Base-by-base conservation (phyloP, 345 rosid species). In the Atalantia buxifolia region DNA sequence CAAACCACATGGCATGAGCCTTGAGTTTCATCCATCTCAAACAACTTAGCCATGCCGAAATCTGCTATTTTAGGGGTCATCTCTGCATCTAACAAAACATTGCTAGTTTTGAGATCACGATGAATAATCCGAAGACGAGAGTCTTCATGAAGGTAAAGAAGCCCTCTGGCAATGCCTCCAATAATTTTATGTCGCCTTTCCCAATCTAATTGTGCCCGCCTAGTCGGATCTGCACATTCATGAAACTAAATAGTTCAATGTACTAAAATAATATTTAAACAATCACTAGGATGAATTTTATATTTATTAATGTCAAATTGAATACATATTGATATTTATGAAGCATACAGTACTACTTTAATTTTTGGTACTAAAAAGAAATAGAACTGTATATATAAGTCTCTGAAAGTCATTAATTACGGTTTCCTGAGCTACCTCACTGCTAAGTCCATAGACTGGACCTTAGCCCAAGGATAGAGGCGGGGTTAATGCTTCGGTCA, bases 21-120 rank as follows among this genome's bases (percentile, higher is more conserved):
- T n/a, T n/a, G n/a, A n/a, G n/a, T n/a, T n/a, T n/a, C n/a, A n/a
- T 88, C 87, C 57, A 56, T 10, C 10, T 69, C 69, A 6, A 87
- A 83, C 2, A 90, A 13, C 57, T 79, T 88, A 0, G 91, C 91
- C 86, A 86, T 88, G 31, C 89, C 89, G 1, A 90, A 90, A 76
- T 86, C 87, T 36, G 89, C 66, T 62, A 90, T 87, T 62, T 84
- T 90, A 0, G 91, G 85, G 13, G 72, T 82, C 87, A 86, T 84
- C 14, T 87, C 81, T 1, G 24, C 83, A 59, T 84, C 90, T 35
- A 89, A 65, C 28, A 89, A 72, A 30, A 89, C 63, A 5, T 89
- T 89, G 21, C 87, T 81, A 0, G 89, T 81, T 65, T 89, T 89
- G 0, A 88, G 74, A 50, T 90, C 88, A 1, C 88, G 82, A 13